A percentile compares a stretch with the other conserved stretches of the same genome.
phyloP scores from a whole-genome alignment of 1,139 yeast species.

The Yamadazyma songkhlaensis region DNA sequence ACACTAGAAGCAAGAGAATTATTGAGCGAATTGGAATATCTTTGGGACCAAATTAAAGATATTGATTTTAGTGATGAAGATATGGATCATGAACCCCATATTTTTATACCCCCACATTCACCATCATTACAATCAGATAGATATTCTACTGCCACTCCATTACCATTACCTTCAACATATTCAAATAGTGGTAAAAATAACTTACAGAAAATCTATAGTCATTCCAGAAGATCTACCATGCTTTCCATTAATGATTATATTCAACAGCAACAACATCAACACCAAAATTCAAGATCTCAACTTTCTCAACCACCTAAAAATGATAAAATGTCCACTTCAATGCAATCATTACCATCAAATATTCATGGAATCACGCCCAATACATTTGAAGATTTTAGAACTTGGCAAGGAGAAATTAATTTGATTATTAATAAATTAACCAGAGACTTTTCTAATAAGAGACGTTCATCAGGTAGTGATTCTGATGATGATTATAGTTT shows the following conservation, averaged over 20 bases:
- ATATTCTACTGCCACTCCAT: slow-evolving; percentile 37
- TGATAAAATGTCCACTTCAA: slow-evolving; percentile 9
- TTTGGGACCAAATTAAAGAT: slow-evolving; percentile 76
- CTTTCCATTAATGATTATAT: slow-evolving; percentile 38
- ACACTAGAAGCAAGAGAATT: slow-evolving; percentile 67
- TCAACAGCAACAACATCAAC: slow-evolving; percentile 26
- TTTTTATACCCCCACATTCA: slow-evolving; percentile 34
- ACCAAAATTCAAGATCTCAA: slow-evolving; percentile 1
- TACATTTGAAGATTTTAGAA: slow-evolving; percentile 36
- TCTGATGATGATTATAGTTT: slow-evolving; percentile 15
- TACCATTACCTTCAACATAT: slow-evolving; percentile 16
- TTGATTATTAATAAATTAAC: slow-evolving; percentile 38
- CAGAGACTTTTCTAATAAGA: slow-evolving; percentile 27
- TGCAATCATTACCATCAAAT: slow-evolving; percentile 13
- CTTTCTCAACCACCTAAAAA: neutral
- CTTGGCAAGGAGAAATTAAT: slow-evolving; percentile 48
- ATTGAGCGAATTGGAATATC: slow-evolving; percentile 60
- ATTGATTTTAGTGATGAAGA: slow-evolving; percentile 35
- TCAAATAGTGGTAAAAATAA: slow-evolving; percentile 32
- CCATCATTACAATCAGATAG: slow-evolving; percentile 40
- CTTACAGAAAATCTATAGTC: slow-evolving; percentile 44
- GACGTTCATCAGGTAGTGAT: slow-evolving; percentile 13
- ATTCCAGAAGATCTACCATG: slow-evolving; percentile 41
- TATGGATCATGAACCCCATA: slow-evolving; percentile 20
- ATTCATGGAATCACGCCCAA: slow-evolving; percentile 7